Percentiles rank a stretch among this genome's conserved stretches.
Conservation (phyloP, 2,329 filamentous ascomycete genomes). For the Penicillium nordicum region DNA sequence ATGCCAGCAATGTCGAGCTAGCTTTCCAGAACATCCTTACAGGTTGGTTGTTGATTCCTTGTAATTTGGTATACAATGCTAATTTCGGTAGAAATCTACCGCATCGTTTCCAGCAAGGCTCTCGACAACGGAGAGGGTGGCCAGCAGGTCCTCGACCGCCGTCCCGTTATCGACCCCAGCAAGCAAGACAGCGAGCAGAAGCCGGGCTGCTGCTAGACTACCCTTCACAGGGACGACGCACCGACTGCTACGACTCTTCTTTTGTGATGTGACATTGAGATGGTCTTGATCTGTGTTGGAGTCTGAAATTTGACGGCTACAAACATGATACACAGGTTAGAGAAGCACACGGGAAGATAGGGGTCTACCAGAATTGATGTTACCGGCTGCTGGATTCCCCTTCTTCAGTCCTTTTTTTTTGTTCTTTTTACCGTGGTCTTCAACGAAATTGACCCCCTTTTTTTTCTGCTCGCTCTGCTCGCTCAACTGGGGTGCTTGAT, state of each 20-base stretch:
- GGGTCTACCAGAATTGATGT: constrained; percentile 18
- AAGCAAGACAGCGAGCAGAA: constrained; percentile 76
- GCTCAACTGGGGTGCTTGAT: constrained; percentile 19
- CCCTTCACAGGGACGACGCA: constrained; percentile 23
- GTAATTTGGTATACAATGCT: constrained; percentile 4
- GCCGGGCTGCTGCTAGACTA: constrained; percentile 45
- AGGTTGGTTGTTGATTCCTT: constrained; percentile 57
- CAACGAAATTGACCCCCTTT: constrained; percentile 26
- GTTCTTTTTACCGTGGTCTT: constrained; percentile 15
- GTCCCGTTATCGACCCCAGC: constrained; percentile 77
- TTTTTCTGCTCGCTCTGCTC: constrained; percentile 10
- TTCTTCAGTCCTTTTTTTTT: constrained; percentile 19
- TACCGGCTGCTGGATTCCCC: constrained; percentile 24
- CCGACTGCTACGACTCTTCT: constrained; percentile 37
- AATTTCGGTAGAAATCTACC: constrained; percentile 79
- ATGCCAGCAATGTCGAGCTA: constrained; percentile 98
- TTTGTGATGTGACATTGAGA: constrained; percentile 41
- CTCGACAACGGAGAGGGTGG: constrained; percentile 83
- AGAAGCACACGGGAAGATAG: constrained; percentile 26
- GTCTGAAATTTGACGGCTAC: constrained; percentile 35
- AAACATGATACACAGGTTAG: constrained; percentile 35
- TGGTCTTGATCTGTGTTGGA: constrained; percentile 36
- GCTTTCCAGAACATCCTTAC: constrained; percentile 99
- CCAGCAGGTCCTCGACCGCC: constrained; percentile 73
- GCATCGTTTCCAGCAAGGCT: constrained; percentile 96